Evolutionary conservation across 768 basidiomycete genomes (phyloP), one percentile per base, ranked within the genome.

Genomic region (Russula compacta): DNA sequence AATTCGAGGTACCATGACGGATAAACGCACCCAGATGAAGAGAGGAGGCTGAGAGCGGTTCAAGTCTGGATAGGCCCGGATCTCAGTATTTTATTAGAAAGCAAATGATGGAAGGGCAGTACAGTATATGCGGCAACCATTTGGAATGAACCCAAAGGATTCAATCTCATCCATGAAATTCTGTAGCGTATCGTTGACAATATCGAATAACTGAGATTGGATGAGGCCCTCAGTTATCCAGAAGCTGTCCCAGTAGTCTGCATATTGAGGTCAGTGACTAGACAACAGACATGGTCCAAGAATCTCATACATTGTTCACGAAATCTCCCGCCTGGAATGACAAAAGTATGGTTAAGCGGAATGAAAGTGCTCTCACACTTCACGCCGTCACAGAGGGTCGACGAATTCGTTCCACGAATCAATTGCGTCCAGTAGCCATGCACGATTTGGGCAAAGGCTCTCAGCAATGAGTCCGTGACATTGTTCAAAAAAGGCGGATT

Each of bases 81-180:
- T 14, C 21, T 32, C 9, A 29, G 35, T 29, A 36, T 17, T 9
- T 17, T 7, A 43, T 38, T 33, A 6, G 12, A 48, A 21, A 32
- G 50, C 33, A 10, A 15, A 15, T 46, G 35, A n/a, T 9, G 33
- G 39, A 59, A 21, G 10, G 29, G 59, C 17, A 15, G 6, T 67
- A 86, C 87, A 97, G 69, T 97, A 97, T 53, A 89, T 92, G 11
- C 93, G 80, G 4, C 92, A 94, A 7, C 95, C 95, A 67, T 97
- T 98, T 1, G 95, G 95, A 64, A 98, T 86, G 75, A 97, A 98
- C 0, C 94, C 95, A 67, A 89, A 83, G 24, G 71, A 69, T 43
- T 87, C 83, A 49, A 98, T 76, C 70, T 95, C 86, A 68, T 98
- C 94, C 92, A 97, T 94, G 69, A 98, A 97, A 74, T 97, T 95